Conservation (phyloP, 257 asterid species). For the Primulina eburnea region DNA sequence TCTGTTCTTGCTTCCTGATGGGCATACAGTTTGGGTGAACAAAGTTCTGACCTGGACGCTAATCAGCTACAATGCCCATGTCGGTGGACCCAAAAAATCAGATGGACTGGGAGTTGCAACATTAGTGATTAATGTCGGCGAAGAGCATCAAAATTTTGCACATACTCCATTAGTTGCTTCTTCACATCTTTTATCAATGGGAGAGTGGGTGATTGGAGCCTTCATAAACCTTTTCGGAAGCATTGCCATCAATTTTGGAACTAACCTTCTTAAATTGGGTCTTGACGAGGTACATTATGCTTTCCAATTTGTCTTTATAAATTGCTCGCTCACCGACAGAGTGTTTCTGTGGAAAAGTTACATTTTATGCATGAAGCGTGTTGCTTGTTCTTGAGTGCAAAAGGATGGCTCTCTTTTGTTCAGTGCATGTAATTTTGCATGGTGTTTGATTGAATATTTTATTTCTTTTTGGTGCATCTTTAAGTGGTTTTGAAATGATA, state of each 20-base stretch:
- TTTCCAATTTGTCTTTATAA: conserved; percentile 8
- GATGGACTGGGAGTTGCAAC: conserved; percentile 1
- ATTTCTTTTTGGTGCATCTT: conserved; percentile 10
- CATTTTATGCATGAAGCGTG: not conserved
- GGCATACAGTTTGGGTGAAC: not conserved
- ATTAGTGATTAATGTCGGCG: conserved; percentile 29
- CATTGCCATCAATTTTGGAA: conserved; percentile 93
- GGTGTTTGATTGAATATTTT: conserved; percentile 11
- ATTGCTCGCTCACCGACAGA: conserved; percentile 5
- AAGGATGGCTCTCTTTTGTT: no score
- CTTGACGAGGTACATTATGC: conserved; percentile 68
- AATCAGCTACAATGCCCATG: not conserved
- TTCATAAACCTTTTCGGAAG: conserved; percentile 90
- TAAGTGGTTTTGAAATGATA: not conserved
- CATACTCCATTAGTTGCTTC: conserved; percentile 21
- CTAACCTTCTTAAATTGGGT: conserved; percentile 94
- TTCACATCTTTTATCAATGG: conserved; percentile 49
- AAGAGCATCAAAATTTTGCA: conserved; percentile 9
- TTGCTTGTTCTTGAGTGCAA: no score
- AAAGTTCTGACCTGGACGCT: not conserved
- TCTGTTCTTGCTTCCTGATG: not conserved
- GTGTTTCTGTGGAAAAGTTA: not conserved
- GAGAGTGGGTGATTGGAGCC: conserved; percentile 97
- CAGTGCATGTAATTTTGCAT: not conserved
- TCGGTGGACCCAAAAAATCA: not conserved